Base-by-base conservation (phyloP, 2,329 filamentous ascomycete species). In the Cryphonectria carpinicola region DNA sequence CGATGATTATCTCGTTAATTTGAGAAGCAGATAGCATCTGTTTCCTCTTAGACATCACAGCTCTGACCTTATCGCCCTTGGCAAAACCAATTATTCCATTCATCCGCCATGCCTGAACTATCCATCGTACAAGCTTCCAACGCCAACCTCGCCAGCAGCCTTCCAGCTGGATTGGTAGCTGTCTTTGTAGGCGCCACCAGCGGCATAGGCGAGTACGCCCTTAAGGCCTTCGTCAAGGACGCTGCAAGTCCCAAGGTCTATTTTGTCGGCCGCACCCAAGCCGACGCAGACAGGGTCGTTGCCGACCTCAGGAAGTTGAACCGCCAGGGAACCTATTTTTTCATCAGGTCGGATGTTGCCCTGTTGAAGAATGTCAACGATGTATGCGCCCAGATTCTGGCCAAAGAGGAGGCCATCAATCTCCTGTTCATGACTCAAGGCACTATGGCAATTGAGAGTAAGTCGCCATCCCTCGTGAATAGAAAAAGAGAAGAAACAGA, bases 121-220 rank as follows among this genome's bases (percentile, higher is more conserved):
- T 41, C 37, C 61, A 43, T 25, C n/a, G 25, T 64, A 10, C 61
- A 64, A 64, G 61, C 37, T 19, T 64, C 61, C 4, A 64, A 64
- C 61, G 46, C 61, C 14, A 25, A 39, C 14, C 13, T 82, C 73
- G 76, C 74, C 52, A 71, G 70, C 28, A 62, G 72, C 67, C 68
- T 78, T 52, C 73, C 75, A 35, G 22, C 74, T 6, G 78, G 77
- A 6, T 74, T 84, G 4, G 81, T 85, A 4, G 84, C 82, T 61
- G 81, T 87, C 37, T 88, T 88, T 69, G 82, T 86, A 4, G 86
- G 87, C 46, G 87, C 83, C 39, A 89, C 86, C 4, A 82, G 82
- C 52, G 87, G 87, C n/a, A 87, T 89, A 60, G 86, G 86, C 10
- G 80, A 85, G 71, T 65, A 52, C 13, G 63, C 63, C 17, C 76